Percentiles rank a stretch among this genome's conserved stretches.
Conservation (phyloP, 148 eudicot species). For the Chenopodium berlandieri region DNA sequence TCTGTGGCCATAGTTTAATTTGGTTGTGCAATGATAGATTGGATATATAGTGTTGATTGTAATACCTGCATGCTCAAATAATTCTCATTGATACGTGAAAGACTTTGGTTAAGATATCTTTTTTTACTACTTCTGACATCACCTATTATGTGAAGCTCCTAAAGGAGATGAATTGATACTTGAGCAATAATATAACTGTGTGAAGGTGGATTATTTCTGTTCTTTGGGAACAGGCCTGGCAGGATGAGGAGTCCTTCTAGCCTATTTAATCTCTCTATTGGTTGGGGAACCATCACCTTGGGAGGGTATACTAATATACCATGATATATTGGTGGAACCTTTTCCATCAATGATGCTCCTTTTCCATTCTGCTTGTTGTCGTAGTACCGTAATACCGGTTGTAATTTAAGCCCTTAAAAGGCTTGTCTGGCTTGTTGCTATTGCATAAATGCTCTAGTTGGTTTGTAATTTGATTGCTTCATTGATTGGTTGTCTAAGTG, state of each 20-base stretch:
- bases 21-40: background rate
- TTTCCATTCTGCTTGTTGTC: background rate
- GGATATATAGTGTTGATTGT: background rate
- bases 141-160: background rate
- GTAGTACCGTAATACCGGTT: background rate
- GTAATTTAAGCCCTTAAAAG: background rate
- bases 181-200: background rate
- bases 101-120: slow-evolving; percentile 5
- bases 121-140: background rate
- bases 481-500: background rate
- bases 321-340: background rate
- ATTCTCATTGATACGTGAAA: background rate
- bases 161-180: background rate
- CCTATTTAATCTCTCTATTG: background rate
- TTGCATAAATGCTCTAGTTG: background rate
- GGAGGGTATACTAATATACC: background rate
- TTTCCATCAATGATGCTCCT: background rate
- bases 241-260: background rate
- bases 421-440: background rate
- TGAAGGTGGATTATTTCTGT: slow-evolving; percentile 2
- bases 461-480: background rate
- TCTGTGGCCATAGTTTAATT: background rate
- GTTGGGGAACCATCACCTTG: background rate
- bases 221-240: background rate
- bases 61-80: background rate